Evolutionary conservation across 2,329 filamentous ascomycete species (phyloP).

Genomic region (Phyllachora maydis): DNA sequence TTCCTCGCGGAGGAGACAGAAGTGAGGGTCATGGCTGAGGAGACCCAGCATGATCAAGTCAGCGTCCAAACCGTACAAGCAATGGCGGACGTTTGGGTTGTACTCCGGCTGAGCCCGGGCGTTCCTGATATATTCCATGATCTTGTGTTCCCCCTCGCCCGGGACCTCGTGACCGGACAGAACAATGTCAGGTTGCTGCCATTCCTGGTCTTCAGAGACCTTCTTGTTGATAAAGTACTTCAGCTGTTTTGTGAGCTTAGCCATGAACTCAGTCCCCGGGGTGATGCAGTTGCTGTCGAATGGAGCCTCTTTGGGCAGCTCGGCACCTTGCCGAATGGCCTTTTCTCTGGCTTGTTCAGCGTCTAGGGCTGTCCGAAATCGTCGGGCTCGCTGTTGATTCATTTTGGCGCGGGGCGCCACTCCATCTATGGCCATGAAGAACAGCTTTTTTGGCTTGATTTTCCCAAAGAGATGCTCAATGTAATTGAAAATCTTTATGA

Average conservation of each 20-base stretch:
- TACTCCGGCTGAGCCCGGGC: constrained; percentile 90
- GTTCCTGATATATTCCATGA: constrained; percentile 99
- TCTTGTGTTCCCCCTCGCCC: constrained; percentile 97
- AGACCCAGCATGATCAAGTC: constrained; percentile 97
- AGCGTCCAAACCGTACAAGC: constrained; percentile 89
- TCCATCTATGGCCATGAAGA: constrained; percentile 99
- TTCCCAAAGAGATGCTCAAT: constrained; percentile 98
- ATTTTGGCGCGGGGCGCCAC: constrained; percentile 97
- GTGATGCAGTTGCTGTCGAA: constrained; percentile 99
- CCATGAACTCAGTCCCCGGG: constrained; percentile 94
- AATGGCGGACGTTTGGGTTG: constrained; percentile 84
- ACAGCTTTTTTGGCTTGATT: constrained; percentile 94
- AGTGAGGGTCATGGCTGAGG: constrained; percentile 93
- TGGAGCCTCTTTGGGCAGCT: constrained; percentile 84
- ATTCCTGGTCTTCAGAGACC: constrained; percentile 87
- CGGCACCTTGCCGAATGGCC: constrained; percentile 70
- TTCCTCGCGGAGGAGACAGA: constrained; percentile 89
- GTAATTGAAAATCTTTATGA: constrained; percentile 99
- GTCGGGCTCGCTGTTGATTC: constrained; percentile 93
- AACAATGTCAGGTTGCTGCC: constrained; percentile 92
- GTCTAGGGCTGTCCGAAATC: constrained; percentile 87
- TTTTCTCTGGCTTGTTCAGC: constrained; percentile 79
- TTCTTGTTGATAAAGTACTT: constrained; percentile 99
- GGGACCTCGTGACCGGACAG: constrained; percentile 95
- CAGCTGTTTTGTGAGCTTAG: constrained; percentile 77